Evolutionary conservation across 352 stramenopile genomes (phyloP), one percentile per base, ranked within the genome.

Genomic region (Phytophthora pinifolia): DNA sequence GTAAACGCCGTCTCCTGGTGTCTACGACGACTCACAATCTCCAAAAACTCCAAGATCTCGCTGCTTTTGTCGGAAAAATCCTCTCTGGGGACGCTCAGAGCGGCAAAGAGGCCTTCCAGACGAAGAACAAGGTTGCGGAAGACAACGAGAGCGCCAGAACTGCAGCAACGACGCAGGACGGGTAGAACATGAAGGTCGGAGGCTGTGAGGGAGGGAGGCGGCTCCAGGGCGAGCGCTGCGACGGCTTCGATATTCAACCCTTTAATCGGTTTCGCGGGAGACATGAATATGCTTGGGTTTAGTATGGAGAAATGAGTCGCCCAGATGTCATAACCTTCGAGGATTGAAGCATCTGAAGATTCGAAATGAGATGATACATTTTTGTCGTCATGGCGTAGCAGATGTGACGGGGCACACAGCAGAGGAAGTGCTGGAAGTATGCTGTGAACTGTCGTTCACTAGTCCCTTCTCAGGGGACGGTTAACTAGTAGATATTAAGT

Each of bases 1-100:
- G 22, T 10, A 2, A 59, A 51, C 9, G 37, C 8, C 41, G 52
- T 54, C 7, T 67, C 53, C 25, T 59, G 59, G 41, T 67, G 53
- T 39, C 46, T 44, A n/a, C 35, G 46, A 12, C 41, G 18, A 10
- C 53, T 54, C 17, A 41, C 15, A 5, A 27, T 35, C 10, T 33
- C 53, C 36, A 67, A 13, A 22, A 54, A 39, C 7, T 59, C 52
- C 18, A 29, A 12, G 2, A 33, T 6, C 9, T 63, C 59, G 33
- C 27, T 33, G 10, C 51, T 42, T 43, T 50, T 20, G 25, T 54
- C 45, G 0, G 15, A 3, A 6, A 44, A 34, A 8, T 25, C n/a
- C 2, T 20, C 34, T 4, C 25, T 10, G 31, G 29, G 12, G 29
- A 25, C 30, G 17, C 20, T 34, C 29, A 49, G 13, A 12, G 31